These are phyloP conservation scores for Ophiostoma ips DNA, from an alignment of 2,329 filamentous ascomycete genomes.

Conservation along the genomic window DNA sequence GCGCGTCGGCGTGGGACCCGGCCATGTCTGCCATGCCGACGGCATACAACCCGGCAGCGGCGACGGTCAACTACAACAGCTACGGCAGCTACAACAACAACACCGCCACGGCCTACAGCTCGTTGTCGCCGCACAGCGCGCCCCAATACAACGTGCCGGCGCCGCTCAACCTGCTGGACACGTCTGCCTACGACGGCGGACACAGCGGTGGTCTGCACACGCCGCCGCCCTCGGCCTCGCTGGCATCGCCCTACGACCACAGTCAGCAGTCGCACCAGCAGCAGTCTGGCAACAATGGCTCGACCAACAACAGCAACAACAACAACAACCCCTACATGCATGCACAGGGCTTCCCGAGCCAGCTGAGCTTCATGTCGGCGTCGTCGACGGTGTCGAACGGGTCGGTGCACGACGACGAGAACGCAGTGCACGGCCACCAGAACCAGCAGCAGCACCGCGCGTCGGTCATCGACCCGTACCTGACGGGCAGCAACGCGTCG, in stretches of 20 bases:
- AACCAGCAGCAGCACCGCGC: constrained; percentile 1
- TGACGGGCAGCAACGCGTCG: constrained; percentile 12
- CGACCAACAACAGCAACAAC: background rate
- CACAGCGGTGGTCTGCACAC: constrained; percentile 33
- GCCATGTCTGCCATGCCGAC: constrained; percentile 23
- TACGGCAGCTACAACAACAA: background rate
- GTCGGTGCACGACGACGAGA: constrained; percentile 18
- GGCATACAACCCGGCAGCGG: constrained; percentile 1
- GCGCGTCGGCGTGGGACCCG: constrained; percentile 14
- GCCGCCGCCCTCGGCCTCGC: constrained; percentile 39
- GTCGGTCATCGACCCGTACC: constrained; percentile 16
- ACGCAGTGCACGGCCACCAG: constrained; percentile 1
- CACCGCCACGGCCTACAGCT: constrained; percentile 3
- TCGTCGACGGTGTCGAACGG: constrained; percentile 11
- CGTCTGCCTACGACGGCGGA: constrained; percentile 20
- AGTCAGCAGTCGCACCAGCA: constrained; percentile 7
- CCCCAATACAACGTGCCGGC: constrained; percentile 11
- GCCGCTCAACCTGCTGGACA: constrained; percentile 30
- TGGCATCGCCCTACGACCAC: constrained; percentile 29
- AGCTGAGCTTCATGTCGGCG: constrained; percentile 25
- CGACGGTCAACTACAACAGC: background rate
- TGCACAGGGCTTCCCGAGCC: constrained; percentile 17
- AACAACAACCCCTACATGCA: constrained; percentile 7
- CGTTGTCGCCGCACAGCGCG: constrained; percentile 6
- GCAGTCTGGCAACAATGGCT: constrained; percentile 1